Conservation (phyloP, 1,284 basidiomycete genomes). For the Irpex rosettiformis region DNA sequence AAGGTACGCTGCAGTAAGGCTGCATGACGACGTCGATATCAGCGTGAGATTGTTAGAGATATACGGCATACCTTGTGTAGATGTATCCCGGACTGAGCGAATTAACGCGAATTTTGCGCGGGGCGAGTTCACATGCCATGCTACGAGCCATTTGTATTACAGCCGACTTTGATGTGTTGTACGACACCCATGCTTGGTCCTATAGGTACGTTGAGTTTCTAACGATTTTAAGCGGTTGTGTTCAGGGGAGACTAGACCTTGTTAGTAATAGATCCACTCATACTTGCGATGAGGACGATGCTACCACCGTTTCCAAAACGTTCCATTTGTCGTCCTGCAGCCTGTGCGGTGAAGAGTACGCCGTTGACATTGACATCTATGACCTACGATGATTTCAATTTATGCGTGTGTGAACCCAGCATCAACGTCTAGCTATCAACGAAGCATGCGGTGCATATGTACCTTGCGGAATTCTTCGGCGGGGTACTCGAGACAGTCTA, state of each 20-base stretch:
- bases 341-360: slow-evolving; percentile 76
- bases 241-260: slow-evolving; percentile 39
- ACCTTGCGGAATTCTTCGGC: slow-evolving; percentile 69
- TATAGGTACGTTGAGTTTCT: slow-evolving; percentile 21
- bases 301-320: slow-evolving; percentile 72
- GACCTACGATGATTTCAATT: slow-evolving; percentile 44
- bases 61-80: slow-evolving; percentile 56
- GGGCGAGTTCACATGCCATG: slow-evolving; percentile 81
- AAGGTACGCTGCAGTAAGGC: slow-evolving; percentile 78
- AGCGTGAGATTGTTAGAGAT: neutral
- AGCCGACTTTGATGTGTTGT: slow-evolving; percentile 81
- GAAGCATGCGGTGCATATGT: slow-evolving; percentile 13
- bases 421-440: too few species aligned
- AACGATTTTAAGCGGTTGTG: neutral
- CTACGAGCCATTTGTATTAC: slow-evolving; percentile 81
- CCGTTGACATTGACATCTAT: slow-evolving; percentile 76
- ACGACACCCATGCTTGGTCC: slow-evolving; percentile 73
- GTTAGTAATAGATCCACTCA: slow-evolving; percentile 86
- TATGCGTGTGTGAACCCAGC: too few species aligned
- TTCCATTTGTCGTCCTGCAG: slow-evolving; percentile 73
- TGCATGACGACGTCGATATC: slow-evolving; percentile 20
- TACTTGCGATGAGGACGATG: slow-evolving; percentile 82
- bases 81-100: slow-evolving; percentile 74
- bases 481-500: slow-evolving; percentile 55
- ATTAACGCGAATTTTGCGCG: slow-evolving; percentile 70